Base-by-base conservation (phyloP, 1,284 basidiomycete genomes). In the Chondrostereum purpureum region DNA sequence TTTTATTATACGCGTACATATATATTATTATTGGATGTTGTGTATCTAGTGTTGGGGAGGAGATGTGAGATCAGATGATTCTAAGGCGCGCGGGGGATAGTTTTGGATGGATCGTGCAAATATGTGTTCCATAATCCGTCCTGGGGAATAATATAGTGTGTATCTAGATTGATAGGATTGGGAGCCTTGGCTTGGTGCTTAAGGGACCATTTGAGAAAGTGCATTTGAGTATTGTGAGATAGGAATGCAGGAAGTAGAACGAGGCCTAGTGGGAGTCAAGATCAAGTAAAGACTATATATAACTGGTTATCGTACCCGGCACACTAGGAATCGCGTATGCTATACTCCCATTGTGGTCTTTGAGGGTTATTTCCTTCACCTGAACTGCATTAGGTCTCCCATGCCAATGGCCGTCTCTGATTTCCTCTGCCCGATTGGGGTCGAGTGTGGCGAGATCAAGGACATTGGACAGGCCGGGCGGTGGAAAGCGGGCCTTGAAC, bases 131-230 rank as follows among this genome's bases (percentile, higher is more conserved):
- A 92, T 18, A 91, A 55, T 1, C 88, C 88, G 18, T 76, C 66
- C 19, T 61, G 44, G 0, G 92, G 92, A 3, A 93, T 67, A 36
- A 69, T 45, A 56, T 93, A 94, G 63, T 95, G 92, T 0, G 80
- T 77, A 47, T 92, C 86, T 18, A 95, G 79, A 52, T 91, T 93
- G 1, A 89, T 91, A 43, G 88, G 82, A 59, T 94, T 95, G 0
- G 91, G 89, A 18, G 73, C 62, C 3, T 73, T 70, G 0, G 91
- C 86, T 54, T 93, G 90, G 22, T 83, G 75, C 17, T 69, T 60
- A 4, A 96, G 74, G 22, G 88, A 77, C 74, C 86, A 83, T 45
- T 64, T 65, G 13, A 88, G 70, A 3, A 95, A 73, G 1, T 69
- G 58, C 18, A 78, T 72, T 58, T 96, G 92, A 20, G 78, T 68